Evolutionary conservation across 495 filamentous ascomycete genomes (phyloP).

Genomic region (Podospora pseudopauciseta): DNA sequence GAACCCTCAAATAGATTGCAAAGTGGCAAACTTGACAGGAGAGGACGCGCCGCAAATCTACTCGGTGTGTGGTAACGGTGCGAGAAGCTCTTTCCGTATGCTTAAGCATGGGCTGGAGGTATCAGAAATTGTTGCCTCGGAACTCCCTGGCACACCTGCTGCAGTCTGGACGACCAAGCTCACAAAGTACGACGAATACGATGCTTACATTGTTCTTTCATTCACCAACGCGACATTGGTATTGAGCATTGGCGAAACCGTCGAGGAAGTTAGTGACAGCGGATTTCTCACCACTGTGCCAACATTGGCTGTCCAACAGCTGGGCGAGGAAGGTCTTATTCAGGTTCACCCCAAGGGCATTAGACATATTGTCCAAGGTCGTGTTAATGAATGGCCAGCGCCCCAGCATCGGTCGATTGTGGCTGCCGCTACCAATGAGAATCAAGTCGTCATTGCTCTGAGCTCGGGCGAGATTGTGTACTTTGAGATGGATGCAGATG

Average conservation of each 20-base stretch:
- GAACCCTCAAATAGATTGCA: slow-evolving; percentile 87
- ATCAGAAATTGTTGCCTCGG: slow-evolving; percentile 88
- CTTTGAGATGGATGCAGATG: slow-evolving; percentile 94
- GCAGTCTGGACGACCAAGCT: slow-evolving; percentile 95
- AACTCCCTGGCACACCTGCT: slow-evolving; percentile 78
- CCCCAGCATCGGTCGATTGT: slow-evolving; percentile 93
- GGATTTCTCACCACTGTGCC: slow-evolving; percentile 83
- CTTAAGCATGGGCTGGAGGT: slow-evolving; percentile 91
- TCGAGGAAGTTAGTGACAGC: slow-evolving; percentile 90
- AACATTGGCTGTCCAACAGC: slow-evolving; percentile 87
- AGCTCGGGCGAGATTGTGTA: slow-evolving; percentile 96
- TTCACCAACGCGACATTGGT: slow-evolving; percentile 73
- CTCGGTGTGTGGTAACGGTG: slow-evolving; percentile 81
- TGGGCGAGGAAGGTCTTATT: slow-evolving; percentile 87
- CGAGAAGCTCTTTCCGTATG: slow-evolving; percentile 82
- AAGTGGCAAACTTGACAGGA: slow-evolving; percentile 79
- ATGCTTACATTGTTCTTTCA: slow-evolving; percentile 70
- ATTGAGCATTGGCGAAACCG: slow-evolving; percentile 90
- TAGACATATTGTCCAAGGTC: slow-evolving; percentile 77
- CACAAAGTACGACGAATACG: slow-evolving; percentile 74
- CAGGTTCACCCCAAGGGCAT: slow-evolving; percentile 96
- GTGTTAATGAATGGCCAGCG: slow-evolving; percentile 90
- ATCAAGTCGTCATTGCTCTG: slow-evolving; percentile 88
- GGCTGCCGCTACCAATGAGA: slow-evolving; percentile 89
- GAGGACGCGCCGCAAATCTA: slow-evolving; percentile 98